phyloP scores from a whole-genome alignment of 257 asterid genomes.

The Datura wrightii region DNA sequence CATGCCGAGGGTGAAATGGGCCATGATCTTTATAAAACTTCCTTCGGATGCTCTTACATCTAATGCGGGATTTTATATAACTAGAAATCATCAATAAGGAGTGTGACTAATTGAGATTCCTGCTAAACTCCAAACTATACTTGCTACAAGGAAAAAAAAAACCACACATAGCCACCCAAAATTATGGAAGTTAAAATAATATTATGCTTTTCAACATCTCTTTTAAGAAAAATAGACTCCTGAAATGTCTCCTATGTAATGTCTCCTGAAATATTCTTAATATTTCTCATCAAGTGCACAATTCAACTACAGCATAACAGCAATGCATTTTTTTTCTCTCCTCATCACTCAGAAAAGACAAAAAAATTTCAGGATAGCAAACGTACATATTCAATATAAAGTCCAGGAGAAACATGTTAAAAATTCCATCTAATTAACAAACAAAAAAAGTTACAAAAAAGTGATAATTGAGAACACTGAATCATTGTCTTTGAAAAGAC shows the following conservation, averaged over 20 bases:
- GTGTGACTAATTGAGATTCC: neutral
- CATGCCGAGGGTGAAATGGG: neutral
- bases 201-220: slow-evolving; percentile 14
- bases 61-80: neutral
- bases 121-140: slow-evolving; percentile 8
- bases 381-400: no score
- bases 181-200: neutral
- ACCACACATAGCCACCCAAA: slow-evolving; percentile 23
- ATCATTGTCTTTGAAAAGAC: neutral
- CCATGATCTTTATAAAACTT: neutral
- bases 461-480: no score
- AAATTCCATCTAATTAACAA: no score
- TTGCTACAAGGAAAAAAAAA: neutral
- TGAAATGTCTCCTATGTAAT: neutral
- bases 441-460: no score
- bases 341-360: no score
- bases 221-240: slow-evolving; percentile 21
- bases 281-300: slow-evolving; percentile 14
- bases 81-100: neutral
- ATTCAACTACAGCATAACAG: neutral
- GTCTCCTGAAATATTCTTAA: neutral
- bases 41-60: neutral
- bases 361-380: no score
- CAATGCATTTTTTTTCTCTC: no score
- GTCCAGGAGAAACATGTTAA: no score